Evolutionary conservation across 495 filamentous ascomycete genomes (phyloP).

Genomic region (Jackrogersella minutella): DNA sequence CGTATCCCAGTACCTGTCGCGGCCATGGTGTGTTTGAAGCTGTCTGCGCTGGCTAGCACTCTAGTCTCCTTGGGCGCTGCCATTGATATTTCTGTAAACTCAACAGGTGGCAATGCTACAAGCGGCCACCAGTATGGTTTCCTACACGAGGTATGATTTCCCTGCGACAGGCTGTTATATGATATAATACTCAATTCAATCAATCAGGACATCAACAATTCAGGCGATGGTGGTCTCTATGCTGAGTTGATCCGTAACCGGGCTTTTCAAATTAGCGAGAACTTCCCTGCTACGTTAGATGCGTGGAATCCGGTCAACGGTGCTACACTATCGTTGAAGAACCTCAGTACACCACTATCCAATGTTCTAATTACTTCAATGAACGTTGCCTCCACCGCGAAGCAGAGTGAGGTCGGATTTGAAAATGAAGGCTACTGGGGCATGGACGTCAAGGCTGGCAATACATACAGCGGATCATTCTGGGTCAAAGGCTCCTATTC

Average conservation of each 20-base stretch:
- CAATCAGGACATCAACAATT: constrained; percentile 72
- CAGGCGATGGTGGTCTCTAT: constrained; percentile 79
- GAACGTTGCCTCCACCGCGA: constrained; percentile 55
- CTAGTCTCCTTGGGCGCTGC: constrained; percentile 32
- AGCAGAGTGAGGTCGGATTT: constrained; percentile 58
- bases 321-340: constrained; percentile 59
- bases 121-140: constrained; percentile 51
- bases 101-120: constrained; percentile 49
- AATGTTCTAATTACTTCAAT: constrained; percentile 65
- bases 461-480: constrained; percentile 64
- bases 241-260: constrained; percentile 77
- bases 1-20: background rate
- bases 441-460: constrained; percentile 59
- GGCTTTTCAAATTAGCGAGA: constrained; percentile 63
- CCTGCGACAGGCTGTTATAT: background rate
- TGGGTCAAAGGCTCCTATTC: constrained; percentile 60
- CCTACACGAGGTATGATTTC: constrained; percentile 48
- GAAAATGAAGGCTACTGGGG: constrained; percentile 69
- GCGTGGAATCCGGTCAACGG: constrained; percentile 64
- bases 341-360: constrained; percentile 57
- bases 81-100: constrained; percentile 44
- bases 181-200: background rate
- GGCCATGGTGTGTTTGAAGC: constrained; percentile 44
- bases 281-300: constrained; percentile 54
- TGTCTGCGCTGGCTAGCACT: constrained; percentile 30